These are phyloP conservation scores for Suhomyces kilbournensis DNA, from an alignment of 805 yeast genomes.

Conservation along the genomic window DNA sequence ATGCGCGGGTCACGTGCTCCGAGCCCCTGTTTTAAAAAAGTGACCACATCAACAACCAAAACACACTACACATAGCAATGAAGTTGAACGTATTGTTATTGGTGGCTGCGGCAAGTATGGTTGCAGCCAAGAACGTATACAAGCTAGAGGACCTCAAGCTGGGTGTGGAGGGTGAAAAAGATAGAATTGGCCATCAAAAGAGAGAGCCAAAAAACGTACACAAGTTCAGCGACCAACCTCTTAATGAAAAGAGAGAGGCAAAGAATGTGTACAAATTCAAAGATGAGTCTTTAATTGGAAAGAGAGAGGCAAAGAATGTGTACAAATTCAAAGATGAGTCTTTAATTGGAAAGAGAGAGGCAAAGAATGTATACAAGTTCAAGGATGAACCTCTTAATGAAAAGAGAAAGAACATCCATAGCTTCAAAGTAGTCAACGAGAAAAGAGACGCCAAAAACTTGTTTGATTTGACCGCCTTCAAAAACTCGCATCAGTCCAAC, in stretches of 20 bases:
- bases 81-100: slow-evolving; percentile 3
- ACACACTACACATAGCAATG: slow-evolving; percentile 2
- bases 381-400: not conserved
- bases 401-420: not conserved
- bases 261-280: not conserved
- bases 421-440: not conserved
- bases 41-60: not conserved
- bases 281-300: not conserved
- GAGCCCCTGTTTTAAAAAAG: not conserved
- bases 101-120: slow-evolving; percentile 2
- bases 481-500: slow-evolving; percentile 1
- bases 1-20: not conserved
- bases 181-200: slow-evolving; percentile 1
- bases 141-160: not conserved
- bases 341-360: not conserved
- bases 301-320: not conserved
- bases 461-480: slow-evolving; percentile 4
- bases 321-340: not conserved
- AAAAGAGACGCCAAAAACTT: slow-evolving; percentile 2
- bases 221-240: not conserved
- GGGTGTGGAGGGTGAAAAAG: not conserved
- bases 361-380: not conserved
- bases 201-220: not conserved
- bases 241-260: not conserved
- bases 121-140: slow-evolving; percentile 4